Base-by-base conservation (phyloP, 2,329 filamentous ascomycete genomes). In the Fusarium floridanum region DNA sequence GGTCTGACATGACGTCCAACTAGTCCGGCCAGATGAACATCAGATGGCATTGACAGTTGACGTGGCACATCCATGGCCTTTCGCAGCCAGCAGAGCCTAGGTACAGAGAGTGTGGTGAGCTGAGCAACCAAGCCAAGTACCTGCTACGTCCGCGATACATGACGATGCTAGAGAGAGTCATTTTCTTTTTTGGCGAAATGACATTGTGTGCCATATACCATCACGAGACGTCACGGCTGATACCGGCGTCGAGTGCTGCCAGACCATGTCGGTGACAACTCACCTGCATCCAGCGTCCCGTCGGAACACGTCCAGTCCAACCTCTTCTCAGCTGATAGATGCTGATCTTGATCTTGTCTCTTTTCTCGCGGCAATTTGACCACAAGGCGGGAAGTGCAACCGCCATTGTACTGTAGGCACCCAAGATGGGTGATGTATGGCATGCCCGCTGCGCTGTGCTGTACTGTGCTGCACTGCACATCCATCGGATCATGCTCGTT, bases 51-150 rank as follows among this genome's bases (percentile, higher is more conserved):
- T 64, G 66, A 62, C 64, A 61, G 66, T 76, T 78, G 76, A 77
- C 76, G 76, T 78, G 76, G 75, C 76, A 78, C 64, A 72, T 50
- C 59, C 57, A 39, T 61, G 45, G n/a, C 36, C 41, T 37, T 56
- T 37, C 17, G 37, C 32, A 32, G 29, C 29, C 29, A 43, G 43
- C 29, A 60, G 56, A 22, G 34, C 24, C 22, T 24, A 29, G 20
- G 48, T 34, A 57, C 29, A 36, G 50, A 59, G 60, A 59, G 50
- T 45, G 50, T 62, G 22, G 45, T 53, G 50, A 53, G 45, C 14
- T 64, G 50, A 55, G 45, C 32, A 43, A 56, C 63, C 64, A 67
- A 29, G 68, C 63, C 64, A 67, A 22, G 68, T 70, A 70, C 64
- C 64, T 61, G 61, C 60, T 68, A 71, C 61, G 61, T 20, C 32